Percentiles rank a stretch among this genome's conserved stretches.
Conservation (phyloP, 169 alveolate species). For the Ichthyophthirius multifiliis region DNA sequence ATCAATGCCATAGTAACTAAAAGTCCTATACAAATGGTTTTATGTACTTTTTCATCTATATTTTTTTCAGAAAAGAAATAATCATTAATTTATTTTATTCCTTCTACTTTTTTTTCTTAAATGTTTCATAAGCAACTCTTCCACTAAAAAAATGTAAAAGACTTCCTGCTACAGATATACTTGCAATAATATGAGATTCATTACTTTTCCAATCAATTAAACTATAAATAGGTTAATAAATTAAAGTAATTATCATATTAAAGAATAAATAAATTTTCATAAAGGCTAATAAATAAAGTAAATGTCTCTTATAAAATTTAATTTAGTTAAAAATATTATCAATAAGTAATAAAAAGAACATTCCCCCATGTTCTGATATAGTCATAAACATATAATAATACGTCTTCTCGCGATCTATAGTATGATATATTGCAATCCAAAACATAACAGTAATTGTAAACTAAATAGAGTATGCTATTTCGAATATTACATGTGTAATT, state of each 20-base stretch:
- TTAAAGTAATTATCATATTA: neutral
- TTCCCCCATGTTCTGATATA: neutral
- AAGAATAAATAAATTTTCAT: neutral
- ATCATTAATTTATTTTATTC: neutral
- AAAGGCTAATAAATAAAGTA: neutral
- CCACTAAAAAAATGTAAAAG: neutral
- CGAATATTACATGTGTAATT: neutral
- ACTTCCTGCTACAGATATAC: neutral
- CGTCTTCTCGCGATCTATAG: neutral
- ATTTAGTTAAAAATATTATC: neutral
- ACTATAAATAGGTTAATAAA: neutral
- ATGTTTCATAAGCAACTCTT: neutral
- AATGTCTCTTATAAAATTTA: neutral
- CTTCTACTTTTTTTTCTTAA: neutral
- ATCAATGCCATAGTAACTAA: too few species aligned
- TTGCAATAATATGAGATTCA: neutral
- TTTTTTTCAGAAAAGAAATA: neutral
- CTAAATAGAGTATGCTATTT: neutral
- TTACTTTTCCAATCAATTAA: slow-evolving; percentile 1
- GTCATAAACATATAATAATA: neutral
- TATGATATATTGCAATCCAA: neutral
- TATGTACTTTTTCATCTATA: too few species aligned
- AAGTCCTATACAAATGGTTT: too few species aligned
- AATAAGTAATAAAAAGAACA: neutral
- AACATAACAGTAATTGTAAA: neutral